phyloP scores from a whole-genome alignment of 2,329 filamentous ascomycete species.

The Trichoderma atrobrunneum region DNA sequence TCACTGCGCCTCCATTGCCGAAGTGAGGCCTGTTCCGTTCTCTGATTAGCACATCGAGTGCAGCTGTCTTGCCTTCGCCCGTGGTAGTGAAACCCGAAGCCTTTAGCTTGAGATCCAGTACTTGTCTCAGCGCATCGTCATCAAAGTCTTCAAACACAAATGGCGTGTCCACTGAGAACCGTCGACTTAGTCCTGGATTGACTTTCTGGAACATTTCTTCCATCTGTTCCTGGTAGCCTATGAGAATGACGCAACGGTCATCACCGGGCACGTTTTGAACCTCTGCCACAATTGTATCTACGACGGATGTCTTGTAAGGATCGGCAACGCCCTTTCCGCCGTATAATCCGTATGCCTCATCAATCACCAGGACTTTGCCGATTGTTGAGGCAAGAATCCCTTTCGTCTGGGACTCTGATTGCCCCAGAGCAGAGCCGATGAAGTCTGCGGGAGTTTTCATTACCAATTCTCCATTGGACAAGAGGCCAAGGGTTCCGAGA shows the following conservation, averaged over 20 bases:
- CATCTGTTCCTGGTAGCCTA: constrained; percentile 71
- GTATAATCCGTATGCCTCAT: constrained; percentile 72
- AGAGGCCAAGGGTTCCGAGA: constrained; percentile 62
- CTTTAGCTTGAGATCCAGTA: constrained; percentile 63
- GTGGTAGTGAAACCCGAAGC: constrained; percentile 53
- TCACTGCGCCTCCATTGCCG: constrained; percentile 72
- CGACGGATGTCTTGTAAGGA: constrained; percentile 59
- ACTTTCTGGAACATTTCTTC: constrained; percentile 69
- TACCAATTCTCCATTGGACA: constrained; percentile 69
- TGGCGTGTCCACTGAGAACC: constrained; percentile 62
- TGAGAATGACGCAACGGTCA: constrained; percentile 67
- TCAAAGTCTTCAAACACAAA: constrained; percentile 70
- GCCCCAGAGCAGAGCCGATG: constrained; percentile 59
- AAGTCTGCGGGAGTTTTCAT: constrained; percentile 74
- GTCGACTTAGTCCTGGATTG: constrained; percentile 65
- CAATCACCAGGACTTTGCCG: constrained; percentile 76
- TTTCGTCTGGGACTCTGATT: constrained; percentile 70
- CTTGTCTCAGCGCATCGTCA: constrained; percentile 53
- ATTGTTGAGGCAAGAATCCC: constrained; percentile 62
- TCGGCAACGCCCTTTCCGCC: constrained; percentile 31
- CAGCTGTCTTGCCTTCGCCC: constrained; percentile 49
- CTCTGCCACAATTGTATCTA: constrained; percentile 73
- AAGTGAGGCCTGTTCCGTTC: constrained; percentile 66
- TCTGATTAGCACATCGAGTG: constrained; percentile 58
- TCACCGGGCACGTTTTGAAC: constrained; percentile 68